Evolutionary conservation across 2,329 filamentous ascomycete species (phyloP), one percentile per base, ranked within the genome.

Genomic region (Monosporascus sp.): DNA sequence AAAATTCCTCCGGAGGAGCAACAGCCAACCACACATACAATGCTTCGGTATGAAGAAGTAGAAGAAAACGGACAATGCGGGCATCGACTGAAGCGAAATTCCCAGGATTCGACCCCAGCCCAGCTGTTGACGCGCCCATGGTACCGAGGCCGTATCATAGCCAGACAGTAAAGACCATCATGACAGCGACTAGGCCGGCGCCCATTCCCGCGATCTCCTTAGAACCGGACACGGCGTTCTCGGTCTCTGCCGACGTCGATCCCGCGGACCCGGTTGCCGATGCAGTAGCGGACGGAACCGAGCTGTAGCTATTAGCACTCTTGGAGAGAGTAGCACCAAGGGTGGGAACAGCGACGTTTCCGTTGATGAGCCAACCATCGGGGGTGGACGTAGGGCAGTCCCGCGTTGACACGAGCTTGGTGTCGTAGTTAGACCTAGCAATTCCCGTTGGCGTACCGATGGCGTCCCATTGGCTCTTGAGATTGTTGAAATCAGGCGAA

Each of bases 401-500:
- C 3, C 87, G 82, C 2, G 87, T 81, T 1, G 82, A 83, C 15
- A 85, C 75, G 9, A 76, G 73, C 2, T 73, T 77, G 6, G 85
- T 76, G 22, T 80, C 78, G 72, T 95, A 95, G 27, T 80, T 79
- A 2, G 81, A 78, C 49, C 78, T 79, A 43, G 79, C 77, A 43
- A 93, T 79, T 37, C 90, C 88, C 0, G 82, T 82, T 0, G 90
- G 89, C 7, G 74, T 80, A 50, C 27, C 27, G 27, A 90, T 72
- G 4, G 82, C 87, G 6, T 84, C 84, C 90, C 90, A 96, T 60
- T 89, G 84, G 27, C 74, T 77, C 72, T 85, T 84, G 54, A 96
- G 79, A 67, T 94, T 94, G 61, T 75, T 67, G 67, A 93, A 96
- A 66, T 96, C 90, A 0, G 90, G 89, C 6, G 73, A 73, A 27